A percentile compares a stretch with the other conserved stretches of the same genome.
These are phyloP conservation scores for Linderina pennispora DNA, from an alignment of 192 early-diverging fungal genomes.

Conservation along the genomic window DNA sequence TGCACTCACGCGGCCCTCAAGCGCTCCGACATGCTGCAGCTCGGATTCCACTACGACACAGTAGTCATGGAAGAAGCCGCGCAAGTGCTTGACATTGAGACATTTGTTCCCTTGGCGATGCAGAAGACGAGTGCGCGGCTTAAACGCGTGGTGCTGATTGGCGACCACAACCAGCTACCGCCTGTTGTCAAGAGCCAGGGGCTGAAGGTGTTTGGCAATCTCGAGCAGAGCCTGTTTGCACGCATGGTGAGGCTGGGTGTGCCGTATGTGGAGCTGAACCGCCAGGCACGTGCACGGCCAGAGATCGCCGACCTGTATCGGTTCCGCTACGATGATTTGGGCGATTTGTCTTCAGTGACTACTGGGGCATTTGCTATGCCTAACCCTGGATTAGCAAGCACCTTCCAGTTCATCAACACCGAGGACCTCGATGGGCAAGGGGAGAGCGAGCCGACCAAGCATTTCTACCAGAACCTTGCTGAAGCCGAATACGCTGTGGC, in stretches of 20 bases:
- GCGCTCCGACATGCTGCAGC: conserved; percentile 70
- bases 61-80: conserved; percentile 98
- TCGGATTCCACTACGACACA: conserved; percentile 93
- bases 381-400: conserved; percentile 81
- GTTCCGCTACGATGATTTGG: conserved; percentile 72
- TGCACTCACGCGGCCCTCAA: conserved; percentile 95
- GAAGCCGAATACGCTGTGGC: conserved; percentile 98
- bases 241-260: conserved; percentile 90
- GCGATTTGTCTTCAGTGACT: conserved; percentile 53
- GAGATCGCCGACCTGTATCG: conserved; percentile 78
- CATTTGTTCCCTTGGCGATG: conserved; percentile 86
- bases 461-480: conserved; percentile 94
- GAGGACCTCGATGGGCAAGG: conserved; percentile 68
- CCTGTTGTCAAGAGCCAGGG: conserved; percentile 90
- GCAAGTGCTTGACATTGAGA: conserved; percentile 91
- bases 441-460: conserved; percentile 78
- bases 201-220: conserved; percentile 77
- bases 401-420: conserved; percentile 90
- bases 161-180: conserved; percentile 96
- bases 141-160: conserved; percentile 90
- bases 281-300: conserved; percentile 74
- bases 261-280: conserved; percentile 81
- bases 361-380: conserved; percentile 54
- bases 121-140: conserved; percentile 63
- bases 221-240: conserved; percentile 95